Percentiles rank a stretch among this genome's conserved stretches.
These are phyloP conservation scores for Cystobasidium tubakii DNA, from an alignment of 768 basidiomycete genomes.

Conservation along the genomic window DNA sequence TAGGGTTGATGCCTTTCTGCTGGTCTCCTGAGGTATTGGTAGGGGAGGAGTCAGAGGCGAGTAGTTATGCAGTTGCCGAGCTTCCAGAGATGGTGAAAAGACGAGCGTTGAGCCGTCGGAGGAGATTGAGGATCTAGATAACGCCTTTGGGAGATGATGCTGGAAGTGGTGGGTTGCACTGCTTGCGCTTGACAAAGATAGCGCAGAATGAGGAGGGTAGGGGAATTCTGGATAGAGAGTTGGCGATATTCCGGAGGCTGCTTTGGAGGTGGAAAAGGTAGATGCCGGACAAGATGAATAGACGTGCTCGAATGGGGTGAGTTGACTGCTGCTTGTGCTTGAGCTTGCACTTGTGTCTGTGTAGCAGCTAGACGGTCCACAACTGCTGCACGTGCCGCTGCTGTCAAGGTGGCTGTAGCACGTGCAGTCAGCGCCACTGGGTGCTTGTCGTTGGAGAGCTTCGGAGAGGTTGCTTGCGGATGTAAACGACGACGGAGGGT, in stretches of 20 bases:
- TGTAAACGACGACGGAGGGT: not conserved
- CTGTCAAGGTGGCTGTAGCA: not conserved
- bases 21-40: not conserved
- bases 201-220: not conserved
- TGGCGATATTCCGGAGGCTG: not conserved
- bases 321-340: not conserved
- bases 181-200: not conserved
- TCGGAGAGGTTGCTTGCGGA: not conserved
- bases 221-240: not conserved
- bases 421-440: not conserved
- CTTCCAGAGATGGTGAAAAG: not conserved
- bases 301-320: not conserved
- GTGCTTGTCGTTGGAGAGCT: not conserved
- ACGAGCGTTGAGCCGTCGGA: not conserved
- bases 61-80: not conserved
- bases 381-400: not conserved
- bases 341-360: too few species aligned
- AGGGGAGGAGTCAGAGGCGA: constrained; percentile 1
- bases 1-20: not conserved
- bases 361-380: not conserved
- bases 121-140: not conserved
- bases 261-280: not conserved
- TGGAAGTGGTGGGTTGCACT: not conserved
- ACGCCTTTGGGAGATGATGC: not conserved
- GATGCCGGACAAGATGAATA: not conserved